A percentile compares a stretch with the other conserved stretches of the same genome.
Evolutionary conservation across 768 basidiomycete species (phyloP).

Genomic region (Trametes villosa): DNA sequence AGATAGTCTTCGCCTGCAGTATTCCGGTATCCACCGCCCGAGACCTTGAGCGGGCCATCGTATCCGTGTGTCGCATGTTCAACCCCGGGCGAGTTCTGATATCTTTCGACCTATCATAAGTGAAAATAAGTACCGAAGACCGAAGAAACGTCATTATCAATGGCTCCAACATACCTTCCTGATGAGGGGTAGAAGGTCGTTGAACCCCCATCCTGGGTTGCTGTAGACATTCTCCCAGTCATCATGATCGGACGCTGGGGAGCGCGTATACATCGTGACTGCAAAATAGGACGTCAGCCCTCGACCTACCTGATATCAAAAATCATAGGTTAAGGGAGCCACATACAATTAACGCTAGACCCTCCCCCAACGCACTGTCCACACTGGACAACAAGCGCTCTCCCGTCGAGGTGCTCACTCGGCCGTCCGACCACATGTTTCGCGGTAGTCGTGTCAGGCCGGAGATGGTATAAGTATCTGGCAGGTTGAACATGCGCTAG

Average conservation of each 20-base stretch:
- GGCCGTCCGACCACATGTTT: constrained; percentile 42
- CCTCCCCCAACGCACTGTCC: constrained; percentile 64
- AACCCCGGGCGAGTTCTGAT: constrained; percentile 32
- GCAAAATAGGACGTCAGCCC: background rate
- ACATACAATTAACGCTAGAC: constrained; percentile 48
- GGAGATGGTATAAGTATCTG: constrained; percentile 48
- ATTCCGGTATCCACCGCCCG: constrained; percentile 42
- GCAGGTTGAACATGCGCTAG: constrained; percentile 56
- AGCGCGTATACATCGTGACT: constrained; percentile 56
- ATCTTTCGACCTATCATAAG: constrained; percentile 33
- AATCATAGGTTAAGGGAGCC: too few species aligned
- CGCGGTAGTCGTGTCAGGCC: constrained; percentile 44
- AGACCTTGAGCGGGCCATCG: constrained; percentile 39
- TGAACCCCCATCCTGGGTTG: constrained; percentile 66
- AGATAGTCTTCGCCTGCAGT: constrained; percentile 53
- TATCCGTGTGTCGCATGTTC: constrained; percentile 42
- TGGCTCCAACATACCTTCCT: constrained; percentile 50
- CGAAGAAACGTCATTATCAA: too few species aligned
- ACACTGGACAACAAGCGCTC: constrained; percentile 45
- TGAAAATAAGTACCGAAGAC: too few species aligned
- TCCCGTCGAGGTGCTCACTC: constrained; percentile 49
- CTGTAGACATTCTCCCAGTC: constrained; percentile 56
- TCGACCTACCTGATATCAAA: background rate
- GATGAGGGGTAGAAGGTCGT: constrained; percentile 59
- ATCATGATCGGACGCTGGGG: constrained; percentile 66